phyloP scores from a whole-genome alignment of 495 filamentous ascomycete species.

The Amorphotheca resinae region DNA sequence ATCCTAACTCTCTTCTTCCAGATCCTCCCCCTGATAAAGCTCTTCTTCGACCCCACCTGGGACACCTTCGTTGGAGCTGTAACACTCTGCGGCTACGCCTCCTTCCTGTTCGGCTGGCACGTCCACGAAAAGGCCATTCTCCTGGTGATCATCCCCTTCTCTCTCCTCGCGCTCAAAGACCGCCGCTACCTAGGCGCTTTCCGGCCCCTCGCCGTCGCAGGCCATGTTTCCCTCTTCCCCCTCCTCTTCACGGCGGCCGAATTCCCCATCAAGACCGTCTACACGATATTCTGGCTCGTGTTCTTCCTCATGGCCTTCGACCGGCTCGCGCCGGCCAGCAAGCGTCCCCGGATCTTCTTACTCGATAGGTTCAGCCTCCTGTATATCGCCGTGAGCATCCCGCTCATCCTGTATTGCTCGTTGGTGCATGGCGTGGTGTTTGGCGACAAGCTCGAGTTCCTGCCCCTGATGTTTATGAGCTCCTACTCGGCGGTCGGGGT shows the following conservation, averaged over 20 bases:
- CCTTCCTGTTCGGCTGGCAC: conserved; percentile 97
- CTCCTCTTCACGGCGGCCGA: conserved; percentile 85
- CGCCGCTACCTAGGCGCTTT: conserved; percentile 87
- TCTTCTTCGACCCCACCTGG: conserved; percentile 72
- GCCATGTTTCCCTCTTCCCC: conserved; percentile 91
- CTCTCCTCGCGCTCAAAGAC: conserved; percentile 83
- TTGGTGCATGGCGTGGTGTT: conserved; percentile 72
- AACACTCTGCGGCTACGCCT: conserved; percentile 91
- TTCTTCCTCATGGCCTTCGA: conserved; percentile 81
- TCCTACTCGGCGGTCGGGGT: conserved; percentile 93
- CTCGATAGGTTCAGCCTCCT: conserved; percentile 82
- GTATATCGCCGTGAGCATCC: conserved; percentile 79
- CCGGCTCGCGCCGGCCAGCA: conserved; percentile 68
- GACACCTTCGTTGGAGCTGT: conserved; percentile 79
- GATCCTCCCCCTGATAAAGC: conserved; percentile 63
- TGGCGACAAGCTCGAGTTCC: conserved; percentile 72
- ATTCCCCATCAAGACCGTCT: conserved; percentile 84
- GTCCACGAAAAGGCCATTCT: conserved; percentile 97
- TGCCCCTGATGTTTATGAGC: conserved; percentile 95
- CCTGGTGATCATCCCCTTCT: conserved; percentile 90
- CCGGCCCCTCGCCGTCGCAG: conserved; percentile 79
- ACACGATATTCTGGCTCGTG: conserved; percentile 85
- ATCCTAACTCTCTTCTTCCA: conserved; percentile 74
- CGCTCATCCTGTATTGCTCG: conserved; percentile 80
- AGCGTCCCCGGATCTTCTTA: conserved; percentile 63